These are phyloP conservation scores for Dryas alaskensis DNA, from an alignment of 306 rosid species.

Conservation along the genomic window DNA sequence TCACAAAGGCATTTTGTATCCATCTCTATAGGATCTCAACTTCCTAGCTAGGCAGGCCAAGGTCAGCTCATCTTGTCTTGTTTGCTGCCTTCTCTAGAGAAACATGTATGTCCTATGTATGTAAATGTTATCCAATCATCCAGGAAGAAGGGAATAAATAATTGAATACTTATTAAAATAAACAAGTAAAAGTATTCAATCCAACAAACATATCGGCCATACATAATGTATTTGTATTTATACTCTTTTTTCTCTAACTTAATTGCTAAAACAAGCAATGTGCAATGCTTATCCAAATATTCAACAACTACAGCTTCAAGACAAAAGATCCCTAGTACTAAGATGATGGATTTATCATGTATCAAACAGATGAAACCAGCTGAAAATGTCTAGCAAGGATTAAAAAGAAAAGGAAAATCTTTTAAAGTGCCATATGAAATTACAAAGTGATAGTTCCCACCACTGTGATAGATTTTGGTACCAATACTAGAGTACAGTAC, in stretches of 20 bases:
- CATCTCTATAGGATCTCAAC: neutral
- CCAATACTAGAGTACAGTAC: neutral
- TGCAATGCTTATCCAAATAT: neutral
- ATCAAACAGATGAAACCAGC: neutral
- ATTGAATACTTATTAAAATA: neutral
- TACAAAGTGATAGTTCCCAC: neutral
- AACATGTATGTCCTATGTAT: constrained; percentile 3
- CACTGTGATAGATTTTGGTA: neutral
- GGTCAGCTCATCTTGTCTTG: constrained; percentile 20
- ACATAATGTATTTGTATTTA: neutral
- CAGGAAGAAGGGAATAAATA: neutral
- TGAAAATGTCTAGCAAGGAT: neutral
- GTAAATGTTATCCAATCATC: neutral
- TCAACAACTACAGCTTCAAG: neutral
- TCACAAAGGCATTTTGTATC: neutral
- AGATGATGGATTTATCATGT: neutral
- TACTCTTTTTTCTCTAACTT: neutral
- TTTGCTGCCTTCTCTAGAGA: neutral
- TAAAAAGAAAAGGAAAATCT: neutral
- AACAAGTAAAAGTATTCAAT: neutral
- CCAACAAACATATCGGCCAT: neutral
- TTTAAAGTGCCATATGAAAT: neutral
- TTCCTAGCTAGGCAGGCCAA: constrained; percentile 2
- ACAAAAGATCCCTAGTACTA: neutral
- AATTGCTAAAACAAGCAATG: neutral